Evolutionary conservation across 2,329 filamentous ascomycete species (phyloP).

Genomic region (Sporothrix dimorphospora): DNA sequence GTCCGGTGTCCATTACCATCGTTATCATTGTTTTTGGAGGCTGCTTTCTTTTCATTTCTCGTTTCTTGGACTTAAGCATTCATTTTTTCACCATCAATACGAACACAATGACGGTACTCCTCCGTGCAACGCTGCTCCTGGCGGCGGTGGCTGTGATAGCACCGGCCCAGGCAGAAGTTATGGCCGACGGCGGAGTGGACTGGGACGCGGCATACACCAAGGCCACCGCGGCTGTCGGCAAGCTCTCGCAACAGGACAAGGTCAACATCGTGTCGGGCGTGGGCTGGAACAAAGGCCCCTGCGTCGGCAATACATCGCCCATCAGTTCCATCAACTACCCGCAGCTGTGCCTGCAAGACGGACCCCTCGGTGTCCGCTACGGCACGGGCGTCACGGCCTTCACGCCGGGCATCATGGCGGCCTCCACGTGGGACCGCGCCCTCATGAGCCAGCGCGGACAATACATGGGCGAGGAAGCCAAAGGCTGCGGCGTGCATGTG

Average conservation of each 20-base stretch:
- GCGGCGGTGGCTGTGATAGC: conserved; percentile 17
- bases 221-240: conserved; percentile 66
- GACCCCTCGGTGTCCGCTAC: conserved; percentile 75
- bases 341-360: conserved; percentile 77
- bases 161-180: conserved; percentile 21
- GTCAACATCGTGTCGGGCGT: conserved; percentile 77
- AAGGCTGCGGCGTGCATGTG: conserved; percentile 46
- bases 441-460: conserved; percentile 72
- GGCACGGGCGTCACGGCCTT: conserved; percentile 74
- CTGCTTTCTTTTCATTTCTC: neutral
- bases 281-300: conserved; percentile 71
- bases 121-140: conserved; percentile 37
- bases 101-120: neutral
- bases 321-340: conserved; percentile 66
- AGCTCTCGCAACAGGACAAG: conserved; percentile 75
- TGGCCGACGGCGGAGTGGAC: conserved; percentile 35
- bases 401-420: conserved; percentile 77
- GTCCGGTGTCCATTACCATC: neutral
- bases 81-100: neutral
- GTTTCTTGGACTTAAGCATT: neutral
- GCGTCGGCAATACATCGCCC: conserved; percentile 65
- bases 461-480: conserved; percentile 70
- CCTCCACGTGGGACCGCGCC: conserved; percentile 76
- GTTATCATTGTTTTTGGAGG: too few species aligned
- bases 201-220: conserved; percentile 74